Conservation (phyloP, 2,329 filamentous ascomycete genomes). For the Colletotrichum liaoningense region DNA sequence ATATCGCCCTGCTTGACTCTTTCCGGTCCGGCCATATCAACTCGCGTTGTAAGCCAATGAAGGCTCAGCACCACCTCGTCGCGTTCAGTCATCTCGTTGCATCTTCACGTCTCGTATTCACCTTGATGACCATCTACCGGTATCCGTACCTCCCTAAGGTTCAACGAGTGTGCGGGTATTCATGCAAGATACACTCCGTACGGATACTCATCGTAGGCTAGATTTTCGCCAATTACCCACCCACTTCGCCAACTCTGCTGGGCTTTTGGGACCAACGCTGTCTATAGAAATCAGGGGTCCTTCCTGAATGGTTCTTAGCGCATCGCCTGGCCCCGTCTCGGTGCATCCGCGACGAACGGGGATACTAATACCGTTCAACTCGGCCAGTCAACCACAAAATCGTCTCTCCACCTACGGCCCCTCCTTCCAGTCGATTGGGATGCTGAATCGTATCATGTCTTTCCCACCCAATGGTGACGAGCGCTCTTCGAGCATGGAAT, state of each 20-base stretch:
- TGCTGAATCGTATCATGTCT: slow-evolving; percentile 33
- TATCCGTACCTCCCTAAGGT: neutral
- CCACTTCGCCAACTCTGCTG: slow-evolving; percentile 15
- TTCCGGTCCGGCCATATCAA: neutral
- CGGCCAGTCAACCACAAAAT: slow-evolving; percentile 11
- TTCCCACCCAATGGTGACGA: slow-evolving; percentile 10
- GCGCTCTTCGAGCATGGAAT: neutral
- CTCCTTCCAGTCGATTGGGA: slow-evolving; percentile 30
- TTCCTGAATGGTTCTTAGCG: slow-evolving; percentile 30
- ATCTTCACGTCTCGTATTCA: slow-evolving; percentile 23
- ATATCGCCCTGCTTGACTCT: slow-evolving; percentile 13
- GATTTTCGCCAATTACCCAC: slow-evolving; percentile 3
- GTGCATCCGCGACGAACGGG: slow-evolving; percentile 35
- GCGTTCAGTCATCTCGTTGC: neutral
- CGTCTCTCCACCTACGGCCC: slow-evolving; percentile 19
- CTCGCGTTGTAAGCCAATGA: slow-evolving; percentile 17
- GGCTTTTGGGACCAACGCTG: slow-evolving; percentile 17
- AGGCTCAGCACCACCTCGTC: neutral
- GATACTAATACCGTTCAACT: neutral
- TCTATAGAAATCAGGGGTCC: slow-evolving; percentile 33
- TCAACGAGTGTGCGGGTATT: neutral
- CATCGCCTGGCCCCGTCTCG: slow-evolving; percentile 32
- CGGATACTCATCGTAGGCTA: neutral
- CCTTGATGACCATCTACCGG: neutral
- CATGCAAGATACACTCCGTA: neutral